Base-by-base conservation (phyloP, 1,284 basidiomycete species). In the Hemileia vastatrix region DNA sequence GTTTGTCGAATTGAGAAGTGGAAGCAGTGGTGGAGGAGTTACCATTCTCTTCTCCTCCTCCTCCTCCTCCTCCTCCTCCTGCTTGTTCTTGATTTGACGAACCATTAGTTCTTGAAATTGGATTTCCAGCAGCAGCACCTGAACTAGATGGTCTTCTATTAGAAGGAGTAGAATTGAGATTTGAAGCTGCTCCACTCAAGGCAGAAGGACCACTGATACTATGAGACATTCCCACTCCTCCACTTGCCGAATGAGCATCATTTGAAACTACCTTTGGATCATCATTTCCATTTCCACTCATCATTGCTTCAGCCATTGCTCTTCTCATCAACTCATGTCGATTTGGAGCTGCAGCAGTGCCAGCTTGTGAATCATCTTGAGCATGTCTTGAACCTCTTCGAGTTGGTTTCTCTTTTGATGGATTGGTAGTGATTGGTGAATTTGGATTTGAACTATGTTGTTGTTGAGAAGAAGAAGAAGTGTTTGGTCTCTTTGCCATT, bases 241-340 rank as follows among this genome's bases (percentile, higher is more conserved):
- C 50, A 69, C 65, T 11, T 65, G 66, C 52, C 66, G 65, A 33
- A 65, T 65, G 11, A 65, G 57, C 2, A 66, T 66, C 31, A 67
- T 24, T 24, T 69, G 65, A 5, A 67, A 60, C 15, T 65, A 65
- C n/a, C 66, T 66, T 44, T 65, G 68, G 4, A 65, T 54, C 13
- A 67, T 66, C 2, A 67, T 67, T 44, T 67, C 64, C 2, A 67
- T 31, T 19, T 70, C 67, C 21, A 27, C 27, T 27, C 33, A 19
- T 52, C 6, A 65, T 65, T 3, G 70, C 67, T 21, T 67, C 64
- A 19, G 68, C 68, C 68, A 71, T 71, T 24, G 70, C 70, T n/a
- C 69, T 60, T n/a, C 70, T 65, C 70, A 71, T 71, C 51, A 71
- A 67, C 50, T 71, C 70, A 53, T 71, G 69, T 27, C 69, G 62